Evolutionary conservation across 2,329 filamentous ascomycete genomes (phyloP).

Genomic region (Aspergillus puulaauensis): DNA sequence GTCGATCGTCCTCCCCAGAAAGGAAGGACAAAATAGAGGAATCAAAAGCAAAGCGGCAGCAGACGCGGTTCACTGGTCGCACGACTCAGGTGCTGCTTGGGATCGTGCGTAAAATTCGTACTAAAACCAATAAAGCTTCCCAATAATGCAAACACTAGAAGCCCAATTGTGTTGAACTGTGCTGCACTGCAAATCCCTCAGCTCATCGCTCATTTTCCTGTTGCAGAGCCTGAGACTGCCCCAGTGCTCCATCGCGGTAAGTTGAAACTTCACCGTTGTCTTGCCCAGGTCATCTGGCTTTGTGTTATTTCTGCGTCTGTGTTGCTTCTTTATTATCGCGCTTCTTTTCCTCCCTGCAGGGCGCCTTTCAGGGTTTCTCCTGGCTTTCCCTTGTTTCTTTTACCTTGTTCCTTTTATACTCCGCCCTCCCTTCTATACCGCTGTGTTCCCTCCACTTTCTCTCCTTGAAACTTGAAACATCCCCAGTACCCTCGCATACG

Average conservation of each 20-base stretch:
- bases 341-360: not conserved
- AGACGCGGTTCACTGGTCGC: slow-evolving; percentile 13
- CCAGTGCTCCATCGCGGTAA: slow-evolving; percentile 1
- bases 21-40: slow-evolving; percentile 13
- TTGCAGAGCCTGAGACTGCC: not conserved
- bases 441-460: not conserved
- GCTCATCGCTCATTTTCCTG: slow-evolving; percentile 2
- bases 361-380: not conserved
- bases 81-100: slow-evolving; percentile 14
- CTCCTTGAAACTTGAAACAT: not conserved
- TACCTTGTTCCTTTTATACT: not conserved
- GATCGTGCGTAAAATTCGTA: slow-evolving; percentile 17
- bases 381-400: not conserved
- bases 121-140: slow-evolving; percentile 5
- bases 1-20: slow-evolving; percentile 23
- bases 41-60: slow-evolving; percentile 9
- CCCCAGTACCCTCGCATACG: not conserved
- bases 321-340: slow-evolving; percentile 1
- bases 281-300: not conserved
- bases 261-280: not conserved
- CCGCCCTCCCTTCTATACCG: not conserved
- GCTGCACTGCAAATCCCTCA: slow-evolving; percentile 10
- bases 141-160: slow-evolving; percentile 12
- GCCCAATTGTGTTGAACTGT: slow-evolving; percentile 2
- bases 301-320: slow-evolving; percentile 4